phyloP scores from a whole-genome alignment of 176 grass and related monocot genomes.

The Triticum monococcum region DNA sequence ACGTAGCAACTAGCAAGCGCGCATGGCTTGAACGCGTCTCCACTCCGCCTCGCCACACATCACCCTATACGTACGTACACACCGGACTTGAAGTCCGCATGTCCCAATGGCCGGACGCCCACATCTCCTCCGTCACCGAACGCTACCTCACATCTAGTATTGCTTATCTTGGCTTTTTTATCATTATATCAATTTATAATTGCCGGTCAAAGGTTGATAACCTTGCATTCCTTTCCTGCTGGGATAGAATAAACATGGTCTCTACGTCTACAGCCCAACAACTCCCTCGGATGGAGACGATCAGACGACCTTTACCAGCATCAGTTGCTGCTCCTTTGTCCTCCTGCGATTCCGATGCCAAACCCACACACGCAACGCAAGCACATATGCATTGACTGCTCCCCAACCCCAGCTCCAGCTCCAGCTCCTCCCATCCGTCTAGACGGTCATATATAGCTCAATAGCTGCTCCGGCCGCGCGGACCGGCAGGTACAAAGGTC shows the following conservation, averaged over 20 bases:
- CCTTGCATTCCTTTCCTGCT: neutral
- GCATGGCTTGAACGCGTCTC: conserved; percentile 24
- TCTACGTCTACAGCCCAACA: neutral
- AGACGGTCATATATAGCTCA: conserved; percentile 20
- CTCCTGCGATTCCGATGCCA: neutral
- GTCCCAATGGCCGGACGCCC: too few relatives aligned
- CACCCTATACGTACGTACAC: neutral
- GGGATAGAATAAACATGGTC: neutral
- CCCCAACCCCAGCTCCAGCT: neutral
- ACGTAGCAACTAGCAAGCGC: neutral
- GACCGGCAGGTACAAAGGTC: conserved; percentile 2
- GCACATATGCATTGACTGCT: neutral
- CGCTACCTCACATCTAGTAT: neutral
- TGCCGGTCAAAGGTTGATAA: conserved; percentile 19
- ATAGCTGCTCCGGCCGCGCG: neutral
- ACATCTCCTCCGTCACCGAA: neutral
- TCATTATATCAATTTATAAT: neutral
- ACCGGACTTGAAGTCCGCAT: too few relatives aligned
- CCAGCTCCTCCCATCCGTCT: neutral
- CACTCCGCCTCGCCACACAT: neutral
- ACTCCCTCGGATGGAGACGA: conserved; percentile 10
- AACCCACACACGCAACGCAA: neutral
- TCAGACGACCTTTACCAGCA: conserved; percentile 1
- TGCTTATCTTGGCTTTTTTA: neutral
- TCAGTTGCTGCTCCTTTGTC: conserved; percentile 10